A percentile compares a stretch with the other conserved stretches of the same genome.
Evolutionary conservation across 176 grass and related monocot species (phyloP).

Genomic region (Cenchrus fungigraminus): DNA sequence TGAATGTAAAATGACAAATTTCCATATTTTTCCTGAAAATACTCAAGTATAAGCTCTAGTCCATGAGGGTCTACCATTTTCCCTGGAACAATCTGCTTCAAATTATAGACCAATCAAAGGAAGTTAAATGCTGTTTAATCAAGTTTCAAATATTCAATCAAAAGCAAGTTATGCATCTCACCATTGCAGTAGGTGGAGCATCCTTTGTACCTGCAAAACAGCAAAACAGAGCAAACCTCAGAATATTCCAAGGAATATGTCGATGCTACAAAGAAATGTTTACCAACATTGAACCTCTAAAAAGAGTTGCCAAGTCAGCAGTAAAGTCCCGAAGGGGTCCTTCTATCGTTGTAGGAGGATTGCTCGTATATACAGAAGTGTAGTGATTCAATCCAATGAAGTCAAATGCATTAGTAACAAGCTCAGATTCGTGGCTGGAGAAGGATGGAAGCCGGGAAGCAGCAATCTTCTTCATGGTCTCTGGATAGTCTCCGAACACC

Average conservation of each 20-base stretch:
- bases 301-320: constrained; percentile 9
- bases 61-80: constrained; percentile 44
- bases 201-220: neutral
- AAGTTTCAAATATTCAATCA: neutral
- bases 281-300: constrained; percentile 32
- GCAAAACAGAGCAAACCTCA: neutral
- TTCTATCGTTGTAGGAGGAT: constrained; percentile 19
- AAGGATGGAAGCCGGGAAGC: constrained; percentile 59
- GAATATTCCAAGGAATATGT: neutral
- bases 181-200: neutral
- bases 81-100: constrained; percentile 13
- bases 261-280: neutral
- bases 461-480: constrained; percentile 53
- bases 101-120: neutral
- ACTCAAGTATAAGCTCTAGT: constrained; percentile 47
- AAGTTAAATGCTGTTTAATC: neutral
- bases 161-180: constrained; percentile 3
- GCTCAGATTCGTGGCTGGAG: constrained; percentile 44
- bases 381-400: constrained; percentile 73
- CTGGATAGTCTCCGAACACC: constrained; percentile 55
- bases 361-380: constrained; percentile 38
- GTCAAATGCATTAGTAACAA: constrained; percentile 51
- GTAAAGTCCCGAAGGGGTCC: constrained; percentile 28
- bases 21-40: constrained; percentile 49
- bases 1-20: constrained; percentile 58